Base-by-base conservation (phyloP, 345 rosid species). In the Eucalyptus regnans region DNA sequence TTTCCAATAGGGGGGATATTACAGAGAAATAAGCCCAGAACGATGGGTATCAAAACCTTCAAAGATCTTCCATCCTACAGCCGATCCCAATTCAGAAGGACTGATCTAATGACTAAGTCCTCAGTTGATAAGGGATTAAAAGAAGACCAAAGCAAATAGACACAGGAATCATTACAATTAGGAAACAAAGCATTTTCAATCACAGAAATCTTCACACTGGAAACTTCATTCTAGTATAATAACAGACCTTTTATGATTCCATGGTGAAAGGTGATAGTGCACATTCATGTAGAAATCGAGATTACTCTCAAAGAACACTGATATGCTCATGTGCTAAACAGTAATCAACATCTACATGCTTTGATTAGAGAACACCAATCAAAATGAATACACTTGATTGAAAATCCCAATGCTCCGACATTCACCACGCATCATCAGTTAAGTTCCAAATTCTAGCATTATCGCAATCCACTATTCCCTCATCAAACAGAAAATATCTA, bases 21-120 rank as follows among this genome's bases (percentile, higher is more conserved):
- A 76, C 27, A 76, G 46, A 43, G 83, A 71, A 71, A 37, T 71
- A 33, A 71, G 83, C 13, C 81, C 46, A 71, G 44, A 71, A 18
- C 0, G 0, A 20, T 76, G 83, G 83, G 15, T 20, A 41, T 3
- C 48, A 41, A 76, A 76, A 76, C 1, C 48, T 0, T 76, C 83
- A 37, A 41, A 76, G 83, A 41, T 6, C 2, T 76, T 76, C 76
- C 83, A 6, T 76, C 4, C 83, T 41, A 2, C 27, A 7, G 27
- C 41, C 0, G 15, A 76, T 41, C 48, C 29, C 83, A 23, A 76
- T 41, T 37, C 83, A 76, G 83, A 18, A 33, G 23, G 0, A 76
- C 83, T 41, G 9, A 37, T 76, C 48, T 76, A 41, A 37, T 71
- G 22, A 18, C 46, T 17, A 71, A 37, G 81, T 71, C 44, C 13